Base-by-base conservation (phyloP, 1,139 yeast species). In the Pichiaceae sp. region DNA sequence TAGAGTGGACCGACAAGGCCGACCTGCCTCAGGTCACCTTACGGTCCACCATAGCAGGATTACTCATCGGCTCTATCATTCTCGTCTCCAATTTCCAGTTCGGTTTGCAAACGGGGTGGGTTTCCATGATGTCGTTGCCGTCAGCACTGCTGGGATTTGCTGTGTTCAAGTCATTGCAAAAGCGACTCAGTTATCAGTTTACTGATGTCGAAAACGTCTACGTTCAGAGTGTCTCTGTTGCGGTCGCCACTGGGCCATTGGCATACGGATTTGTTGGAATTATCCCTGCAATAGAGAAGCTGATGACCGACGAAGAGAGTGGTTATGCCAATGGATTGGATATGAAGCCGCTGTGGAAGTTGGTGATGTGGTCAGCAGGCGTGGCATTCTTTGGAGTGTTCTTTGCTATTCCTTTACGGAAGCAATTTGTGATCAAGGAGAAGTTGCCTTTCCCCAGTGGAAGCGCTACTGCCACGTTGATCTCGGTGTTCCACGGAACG, bases 101-200 rank as follows among this genome's bases (percentile, higher is more conserved):
- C 57, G 98, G 98, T 1, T 66, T 91, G 21, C 98, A 91, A 54
- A 89, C 96, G 0, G 98, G 98, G 2, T 91, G 98, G 98, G 96
- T 91, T 2, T 86, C 96, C 7, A 91, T 91, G 98, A 91, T 91
- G 98, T 83, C 95, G n/a, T 64, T 91, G 39, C 97, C 98, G 0
- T 82, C 96, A 5, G 96, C 97, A 0, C 60, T 91, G 36, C 60
- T 91, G 17, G 96, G 94, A 1, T 89, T 77, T 59, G 84, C 96
- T 0, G 63, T 82, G 18, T 91, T 89, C 62, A 80, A 76, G 47
- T 49, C 64, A 0, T 48, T 73, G 3, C 66, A 74, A 37, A 43
- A 59, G 32, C 46, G 70, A 65, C 29, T 73, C 51, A 49, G 63
- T 56, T 39, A 43, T 23, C 68, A 70, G 7, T 85, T 91, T 55